Conservation (phyloP, 257 asterid genomes). For the Agastache rugosa region DNA sequence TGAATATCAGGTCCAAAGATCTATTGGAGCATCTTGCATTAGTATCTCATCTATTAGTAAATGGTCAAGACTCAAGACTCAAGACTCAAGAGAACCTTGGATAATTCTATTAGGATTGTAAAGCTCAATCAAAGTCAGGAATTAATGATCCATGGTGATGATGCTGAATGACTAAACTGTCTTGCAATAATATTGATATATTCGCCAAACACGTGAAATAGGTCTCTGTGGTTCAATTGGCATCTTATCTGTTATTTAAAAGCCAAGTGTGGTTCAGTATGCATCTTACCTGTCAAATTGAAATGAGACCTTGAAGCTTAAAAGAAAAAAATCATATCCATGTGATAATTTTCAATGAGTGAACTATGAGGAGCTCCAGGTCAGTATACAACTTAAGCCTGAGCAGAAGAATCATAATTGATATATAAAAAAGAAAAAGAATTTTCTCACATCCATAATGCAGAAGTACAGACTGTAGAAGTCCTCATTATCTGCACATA, state of each 20-base stretch:
- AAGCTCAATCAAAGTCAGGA: not conserved
- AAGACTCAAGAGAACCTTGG: not conserved
- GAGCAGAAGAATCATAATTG: not conserved
- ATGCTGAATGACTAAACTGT: slow-evolving; percentile 13
- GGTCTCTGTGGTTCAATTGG: not conserved
- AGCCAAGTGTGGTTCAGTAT: not conserved
- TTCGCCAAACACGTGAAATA: not conserved
- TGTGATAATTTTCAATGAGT: not conserved
- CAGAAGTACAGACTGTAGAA: slow-evolving; percentile 5
- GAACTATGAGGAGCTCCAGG: slow-evolving; percentile 11
- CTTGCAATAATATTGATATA: not conserved
- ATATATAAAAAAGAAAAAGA: not conserved
- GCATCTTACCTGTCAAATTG: not conserved
- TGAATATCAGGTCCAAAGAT: slow-evolving; percentile 10
- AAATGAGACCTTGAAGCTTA: slow-evolving; percentile 5
- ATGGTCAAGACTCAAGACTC: slow-evolving; percentile 10
- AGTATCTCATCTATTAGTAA: slow-evolving; percentile 5
- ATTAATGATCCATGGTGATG: slow-evolving; percentile 4
- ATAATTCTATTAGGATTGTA: not conserved
- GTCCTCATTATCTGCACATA: slow-evolving; percentile 24
- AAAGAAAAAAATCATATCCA: not conserved
- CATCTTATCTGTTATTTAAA: not conserved
- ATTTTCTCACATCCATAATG: slow-evolving; percentile 20
- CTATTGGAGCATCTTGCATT: not conserved
- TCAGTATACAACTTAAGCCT: not conserved